Conservation (phyloP, 2,329 filamentous ascomycete genomes). For the Coniella vitis region DNA sequence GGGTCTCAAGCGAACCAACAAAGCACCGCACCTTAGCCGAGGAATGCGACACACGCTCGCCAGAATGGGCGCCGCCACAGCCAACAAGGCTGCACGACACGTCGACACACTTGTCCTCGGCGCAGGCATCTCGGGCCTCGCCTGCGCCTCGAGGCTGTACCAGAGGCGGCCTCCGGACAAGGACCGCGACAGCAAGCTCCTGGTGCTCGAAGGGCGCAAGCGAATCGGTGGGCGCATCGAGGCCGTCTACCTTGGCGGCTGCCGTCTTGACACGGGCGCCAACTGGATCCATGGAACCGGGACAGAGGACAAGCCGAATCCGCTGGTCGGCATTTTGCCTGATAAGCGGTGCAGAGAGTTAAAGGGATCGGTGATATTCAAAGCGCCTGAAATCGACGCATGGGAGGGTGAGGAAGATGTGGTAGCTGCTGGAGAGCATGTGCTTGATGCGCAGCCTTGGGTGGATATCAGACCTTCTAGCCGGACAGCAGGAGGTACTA, state of each 20-base stretch:
- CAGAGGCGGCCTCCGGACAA: not conserved
- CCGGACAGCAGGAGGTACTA: not conserved
- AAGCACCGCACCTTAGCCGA: not conserved
- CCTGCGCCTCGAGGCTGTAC: conserved; percentile 6
- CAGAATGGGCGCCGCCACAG: conserved; percentile 2
- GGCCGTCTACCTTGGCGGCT: conserved; percentile 5
- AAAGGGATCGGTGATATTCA: conserved; percentile 6
- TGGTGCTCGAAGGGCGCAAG: conserved; percentile 3
- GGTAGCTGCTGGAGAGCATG: not conserved
- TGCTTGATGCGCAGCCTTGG: not conserved
- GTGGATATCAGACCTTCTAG: not conserved
- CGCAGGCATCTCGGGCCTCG: conserved; percentile 6
- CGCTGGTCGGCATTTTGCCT: conserved; percentile 2
- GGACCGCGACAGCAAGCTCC: not conserved
- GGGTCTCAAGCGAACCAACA: too few species aligned
- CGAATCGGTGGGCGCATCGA: conserved; percentile 7
- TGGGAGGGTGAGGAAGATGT: not conserved
- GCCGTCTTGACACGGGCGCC: conserved; percentile 7
- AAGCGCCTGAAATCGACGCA: not conserved
- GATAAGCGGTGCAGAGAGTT: conserved; percentile 2
- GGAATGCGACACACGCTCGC: not conserved
- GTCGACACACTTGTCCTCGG: conserved; percentile 7
- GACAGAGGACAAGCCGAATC: conserved; percentile 5
- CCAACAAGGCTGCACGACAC: not conserved
- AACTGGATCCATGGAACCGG: conserved; percentile 10